A percentile compares a stretch with the other conserved stretches of the same genome.
These are phyloP conservation scores for Eucalyptus sp. DNA, from an alignment of 345 rosid species.

Conservation along the genomic window DNA sequence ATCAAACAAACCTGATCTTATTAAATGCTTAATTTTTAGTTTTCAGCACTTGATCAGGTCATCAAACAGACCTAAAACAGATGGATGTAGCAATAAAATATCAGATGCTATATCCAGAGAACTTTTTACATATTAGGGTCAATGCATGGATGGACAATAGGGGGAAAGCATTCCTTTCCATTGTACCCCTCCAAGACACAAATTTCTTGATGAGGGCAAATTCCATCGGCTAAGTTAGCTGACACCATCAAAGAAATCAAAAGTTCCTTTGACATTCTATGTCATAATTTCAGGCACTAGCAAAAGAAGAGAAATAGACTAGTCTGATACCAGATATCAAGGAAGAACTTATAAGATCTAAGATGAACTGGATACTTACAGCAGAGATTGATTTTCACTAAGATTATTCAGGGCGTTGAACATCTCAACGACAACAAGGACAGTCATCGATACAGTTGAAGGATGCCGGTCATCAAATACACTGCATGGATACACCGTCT, in stretches of 20 bases:
- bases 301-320: not conserved
- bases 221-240: not conserved
- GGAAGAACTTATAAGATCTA: not conserved
- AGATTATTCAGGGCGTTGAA: slow-evolving; percentile 98
- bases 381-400: slow-evolving; percentile 92
- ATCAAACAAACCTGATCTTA: not conserved
- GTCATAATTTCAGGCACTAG: not conserved
- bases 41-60: not conserved
- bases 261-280: not conserved
- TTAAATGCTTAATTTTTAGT: not conserved
- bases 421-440: slow-evolving; percentile 99
- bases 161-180: not conserved
- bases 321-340: not conserved
- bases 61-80: not conserved
- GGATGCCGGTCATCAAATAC: slow-evolving; percentile 94
- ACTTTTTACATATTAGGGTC: not conserved
- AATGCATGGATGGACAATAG: not conserved
- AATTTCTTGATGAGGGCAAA: not conserved
- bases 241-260: not conserved
- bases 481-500: slow-evolving; percentile 84
- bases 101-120: not conserved
- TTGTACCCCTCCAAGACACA: not conserved
- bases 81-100: not conserved
- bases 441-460: slow-evolving; percentile 96
- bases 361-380: slow-evolving; percentile 42